These are phyloP conservation scores for Apiospora arundinis DNA, from an alignment of 2,329 filamentous ascomycete genomes.

Conservation along the genomic window DNA sequence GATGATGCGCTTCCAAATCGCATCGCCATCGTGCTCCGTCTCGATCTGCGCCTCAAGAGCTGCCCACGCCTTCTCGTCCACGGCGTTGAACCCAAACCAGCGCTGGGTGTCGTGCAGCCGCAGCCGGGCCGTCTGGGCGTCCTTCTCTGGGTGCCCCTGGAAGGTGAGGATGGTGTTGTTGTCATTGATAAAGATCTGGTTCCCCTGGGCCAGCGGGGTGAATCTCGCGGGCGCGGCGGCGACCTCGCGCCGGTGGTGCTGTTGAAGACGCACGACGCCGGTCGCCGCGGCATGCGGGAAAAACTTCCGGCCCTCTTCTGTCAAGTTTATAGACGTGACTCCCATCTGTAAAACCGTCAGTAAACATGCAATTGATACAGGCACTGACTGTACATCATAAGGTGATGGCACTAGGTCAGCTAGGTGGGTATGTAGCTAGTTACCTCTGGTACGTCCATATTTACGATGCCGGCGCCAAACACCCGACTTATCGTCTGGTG, in stretches of 20 bases:
- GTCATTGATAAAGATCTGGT: constrained; percentile 47
- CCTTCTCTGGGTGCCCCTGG: constrained; percentile 54
- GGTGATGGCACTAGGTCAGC: not conserved
- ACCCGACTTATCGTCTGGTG: constrained; percentile 50
- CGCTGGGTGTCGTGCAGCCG: constrained; percentile 43
- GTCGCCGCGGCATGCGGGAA: constrained; percentile 37
- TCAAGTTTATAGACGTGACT: constrained; percentile 36
- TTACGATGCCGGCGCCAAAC: constrained; percentile 46
- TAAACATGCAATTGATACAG: not conserved
- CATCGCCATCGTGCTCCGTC: constrained; percentile 43
- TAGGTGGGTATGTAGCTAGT: constrained; percentile 21
- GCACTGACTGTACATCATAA: no score
- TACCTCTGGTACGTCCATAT: constrained; percentile 47
- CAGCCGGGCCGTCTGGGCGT: constrained; percentile 45
- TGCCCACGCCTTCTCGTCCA: constrained; percentile 39
- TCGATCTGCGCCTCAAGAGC: constrained; percentile 38
- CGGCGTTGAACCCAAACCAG: constrained; percentile 45
- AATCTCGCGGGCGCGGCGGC: constrained; percentile 42
- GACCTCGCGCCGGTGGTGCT: constrained; percentile 51
- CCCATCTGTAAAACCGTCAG: constrained; percentile 21
- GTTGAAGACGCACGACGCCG: constrained; percentile 42
- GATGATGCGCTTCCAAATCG: constrained; percentile 45
- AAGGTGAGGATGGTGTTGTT: constrained; percentile 49
- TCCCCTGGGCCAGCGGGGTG: constrained; percentile 41
- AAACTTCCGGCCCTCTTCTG: constrained; percentile 44